A percentile compares a stretch with the other conserved stretches of the same genome.
phyloP scores from a whole-genome alignment of 495 filamentous ascomycete genomes.

The Neurospora sp. region DNA sequence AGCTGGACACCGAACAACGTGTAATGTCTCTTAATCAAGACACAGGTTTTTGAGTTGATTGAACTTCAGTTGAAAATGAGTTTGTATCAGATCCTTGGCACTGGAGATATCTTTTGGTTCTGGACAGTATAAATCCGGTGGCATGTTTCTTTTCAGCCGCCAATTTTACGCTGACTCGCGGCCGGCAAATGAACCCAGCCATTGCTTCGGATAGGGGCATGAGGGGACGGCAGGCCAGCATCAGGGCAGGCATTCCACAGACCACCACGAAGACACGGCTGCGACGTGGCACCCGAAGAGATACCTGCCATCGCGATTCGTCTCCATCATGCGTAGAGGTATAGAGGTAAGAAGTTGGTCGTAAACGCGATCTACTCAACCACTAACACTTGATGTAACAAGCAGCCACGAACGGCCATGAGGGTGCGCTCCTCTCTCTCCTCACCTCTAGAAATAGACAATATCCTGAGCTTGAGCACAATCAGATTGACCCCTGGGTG shows the following conservation, averaged over 20 bases:
- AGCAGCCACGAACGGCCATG: neutral
- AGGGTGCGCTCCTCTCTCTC: neutral
- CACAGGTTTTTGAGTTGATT: neutral
- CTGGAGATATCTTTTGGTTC: neutral
- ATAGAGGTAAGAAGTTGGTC: neutral
- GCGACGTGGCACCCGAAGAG: neutral
- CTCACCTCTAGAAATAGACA: neutral
- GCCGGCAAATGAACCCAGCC: neutral
- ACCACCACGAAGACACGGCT: neutral
- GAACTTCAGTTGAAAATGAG: neutral
- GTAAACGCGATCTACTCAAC: neutral
- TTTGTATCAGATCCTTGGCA: neutral
- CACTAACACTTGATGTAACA: neutral
- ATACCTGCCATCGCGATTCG: neutral
- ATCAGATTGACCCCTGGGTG: neutral
- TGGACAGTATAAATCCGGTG: neutral
- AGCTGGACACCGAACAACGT: neutral
- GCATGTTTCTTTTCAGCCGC: neutral
- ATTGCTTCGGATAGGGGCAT: neutral
- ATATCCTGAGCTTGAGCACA: neutral
- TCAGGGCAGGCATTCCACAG: neutral
- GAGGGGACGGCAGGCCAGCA: neutral
- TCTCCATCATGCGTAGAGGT: neutral
- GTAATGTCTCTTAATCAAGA: neutral
- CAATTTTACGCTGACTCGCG: neutral